Evolutionary conservation across 129 eudicot genomes (phyloP).

Genomic region (Daucus carota): DNA sequence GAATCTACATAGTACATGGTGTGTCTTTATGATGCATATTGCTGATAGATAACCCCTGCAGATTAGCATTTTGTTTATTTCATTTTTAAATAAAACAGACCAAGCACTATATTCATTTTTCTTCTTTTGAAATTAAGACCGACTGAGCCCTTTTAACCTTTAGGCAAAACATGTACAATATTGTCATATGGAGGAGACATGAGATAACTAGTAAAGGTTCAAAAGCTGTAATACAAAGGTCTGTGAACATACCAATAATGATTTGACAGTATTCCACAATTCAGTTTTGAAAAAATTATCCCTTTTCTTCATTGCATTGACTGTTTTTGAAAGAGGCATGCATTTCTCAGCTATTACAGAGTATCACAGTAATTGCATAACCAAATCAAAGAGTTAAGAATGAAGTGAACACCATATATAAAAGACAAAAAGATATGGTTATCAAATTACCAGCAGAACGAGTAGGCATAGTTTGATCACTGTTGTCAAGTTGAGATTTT

Average conservation of each 20-base stretch:
- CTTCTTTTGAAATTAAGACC: background rate
- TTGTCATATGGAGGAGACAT: background rate
- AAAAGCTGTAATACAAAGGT: background rate
- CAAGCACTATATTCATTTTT: no score
- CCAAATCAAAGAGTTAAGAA: constrained; percentile 1
- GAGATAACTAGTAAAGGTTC: background rate
- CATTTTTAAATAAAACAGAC: no score
- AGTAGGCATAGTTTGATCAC: constrained; percentile 21
- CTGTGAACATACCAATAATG: constrained; percentile 41
- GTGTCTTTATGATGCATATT: background rate
- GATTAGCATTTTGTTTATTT: no score
- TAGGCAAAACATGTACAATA: background rate
- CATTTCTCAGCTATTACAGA: constrained; percentile 31
- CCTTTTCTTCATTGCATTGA: constrained; percentile 60
- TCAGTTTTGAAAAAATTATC: constrained; percentile 43
- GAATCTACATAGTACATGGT: background rate
- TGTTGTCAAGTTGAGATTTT: constrained; percentile 22
- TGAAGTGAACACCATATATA: background rate
- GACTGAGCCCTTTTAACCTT: background rate
- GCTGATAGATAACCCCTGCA: background rate
- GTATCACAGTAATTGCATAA: constrained; percentile 7
- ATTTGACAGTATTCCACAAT: constrained; percentile 36
- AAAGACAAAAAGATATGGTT: background rate
- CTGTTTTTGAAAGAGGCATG: constrained; percentile 25
- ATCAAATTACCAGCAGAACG: constrained; percentile 14